phyloP scores from a whole-genome alignment of 179 eudicot genomes.

The Amaranthus tricolor region DNA sequence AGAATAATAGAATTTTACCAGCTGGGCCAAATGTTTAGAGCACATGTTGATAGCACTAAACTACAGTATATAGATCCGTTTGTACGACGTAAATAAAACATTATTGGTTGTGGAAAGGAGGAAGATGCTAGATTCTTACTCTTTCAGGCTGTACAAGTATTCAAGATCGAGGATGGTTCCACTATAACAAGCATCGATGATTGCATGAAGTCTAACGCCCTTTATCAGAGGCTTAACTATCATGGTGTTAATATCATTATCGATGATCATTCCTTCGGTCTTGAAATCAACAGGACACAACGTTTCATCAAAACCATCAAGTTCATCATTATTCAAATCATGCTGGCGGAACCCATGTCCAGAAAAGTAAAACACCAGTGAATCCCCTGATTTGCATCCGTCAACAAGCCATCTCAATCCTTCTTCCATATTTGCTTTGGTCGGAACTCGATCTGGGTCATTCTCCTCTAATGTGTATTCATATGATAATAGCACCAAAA shows the following conservation, averaged over 20 bases:
- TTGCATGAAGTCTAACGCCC: slow-evolving; percentile 76
- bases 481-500: slow-evolving; percentile 18
- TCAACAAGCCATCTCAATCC: slow-evolving; percentile 68
- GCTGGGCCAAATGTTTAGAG: neutral
- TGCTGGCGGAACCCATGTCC: slow-evolving; percentile 72
- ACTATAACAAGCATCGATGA: slow-evolving; percentile 74
- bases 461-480: slow-evolving; percentile 35
- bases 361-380: slow-evolving; percentile 73
- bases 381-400: slow-evolving; percentile 64
- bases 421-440: slow-evolving; percentile 56
- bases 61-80: neutral
- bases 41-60: neutral
- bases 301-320: slow-evolving; percentile 70
- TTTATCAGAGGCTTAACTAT: slow-evolving; percentile 58
- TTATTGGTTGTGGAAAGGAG: neutral
- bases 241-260: slow-evolving; percentile 61
- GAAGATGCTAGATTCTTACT: slow-evolving; percentile 32
- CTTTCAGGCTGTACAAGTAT: slow-evolving; percentile 34
- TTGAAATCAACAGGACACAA: slow-evolving; percentile 75
- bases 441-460: slow-evolving; percentile 35
- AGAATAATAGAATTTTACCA: neutral
- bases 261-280: slow-evolving; percentile 62
- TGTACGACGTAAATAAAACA: neutral
- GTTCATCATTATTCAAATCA: slow-evolving; percentile 56
- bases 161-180: slow-evolving; percentile 80